Evolutionary conservation across 202 grass and related monocot genomes (phyloP).

Genomic region (Bolboschoenoplectus hybrid): DNA sequence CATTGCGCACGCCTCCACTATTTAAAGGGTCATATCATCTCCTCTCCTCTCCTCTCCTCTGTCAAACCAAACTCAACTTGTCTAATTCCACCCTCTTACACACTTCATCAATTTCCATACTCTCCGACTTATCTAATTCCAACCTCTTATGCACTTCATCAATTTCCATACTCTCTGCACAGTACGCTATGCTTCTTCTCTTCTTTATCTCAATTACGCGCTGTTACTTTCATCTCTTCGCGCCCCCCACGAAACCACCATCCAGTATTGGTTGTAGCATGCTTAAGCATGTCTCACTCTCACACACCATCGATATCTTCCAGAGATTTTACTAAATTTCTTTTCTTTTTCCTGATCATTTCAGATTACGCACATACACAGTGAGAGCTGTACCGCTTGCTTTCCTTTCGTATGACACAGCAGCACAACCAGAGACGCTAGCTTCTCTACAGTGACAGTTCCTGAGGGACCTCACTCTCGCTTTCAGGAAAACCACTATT

Average conservation of each 20-base stretch:
- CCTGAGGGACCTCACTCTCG: neutral
- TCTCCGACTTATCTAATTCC: neutral
- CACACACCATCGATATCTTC: neutral
- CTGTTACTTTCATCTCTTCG: no score
- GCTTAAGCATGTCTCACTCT: neutral
- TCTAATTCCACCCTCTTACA: neutral
- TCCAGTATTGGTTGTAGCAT: neutral
- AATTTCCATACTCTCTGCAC: neutral
- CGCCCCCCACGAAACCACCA: neutral
- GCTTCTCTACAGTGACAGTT: neutral
- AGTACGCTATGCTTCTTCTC: neutral
- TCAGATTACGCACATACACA: constrained; percentile 26
- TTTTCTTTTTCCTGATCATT: constrained; percentile 8
- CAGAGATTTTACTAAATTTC: constrained; percentile 4
- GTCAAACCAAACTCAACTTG: constrained; percentile 12
- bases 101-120: neutral
- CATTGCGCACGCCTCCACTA: constrained; percentile 31
- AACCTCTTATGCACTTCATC: neutral
- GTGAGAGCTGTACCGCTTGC: constrained; percentile 11
- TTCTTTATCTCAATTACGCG: neutral
- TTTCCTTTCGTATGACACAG: constrained; percentile 21
- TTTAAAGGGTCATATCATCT: constrained; percentile 39
- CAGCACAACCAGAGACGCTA: neutral
- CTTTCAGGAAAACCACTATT: constrained; percentile 27
- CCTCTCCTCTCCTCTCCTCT: constrained; percentile 25